phyloP scores from a whole-genome alignment of 2,329 filamentous ascomycete genomes.

The Aspergillus pseudonomiae region DNA sequence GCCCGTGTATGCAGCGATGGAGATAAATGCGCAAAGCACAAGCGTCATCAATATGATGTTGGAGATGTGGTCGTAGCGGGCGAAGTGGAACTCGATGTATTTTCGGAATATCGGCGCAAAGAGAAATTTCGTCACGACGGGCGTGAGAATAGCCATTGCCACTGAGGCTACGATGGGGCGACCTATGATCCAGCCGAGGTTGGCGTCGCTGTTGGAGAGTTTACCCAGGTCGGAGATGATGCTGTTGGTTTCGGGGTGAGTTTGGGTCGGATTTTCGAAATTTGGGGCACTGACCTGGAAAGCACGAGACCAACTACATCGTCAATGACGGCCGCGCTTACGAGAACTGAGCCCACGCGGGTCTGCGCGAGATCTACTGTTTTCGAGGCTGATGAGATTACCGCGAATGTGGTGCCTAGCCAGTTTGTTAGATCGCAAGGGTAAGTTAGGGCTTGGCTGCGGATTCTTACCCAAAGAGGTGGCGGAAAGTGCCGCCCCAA shows the following conservation, averaged over 20 bases:
- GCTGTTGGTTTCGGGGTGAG: slow-evolving; percentile 13
- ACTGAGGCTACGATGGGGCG: slow-evolving; percentile 43
- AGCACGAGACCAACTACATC: slow-evolving; percentile 51
- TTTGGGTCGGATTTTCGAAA: background rate
- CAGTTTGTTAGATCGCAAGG: background rate
- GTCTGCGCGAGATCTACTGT: slow-evolving; percentile 48
- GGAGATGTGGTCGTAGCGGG: slow-evolving; percentile 36
- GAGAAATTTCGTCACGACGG: slow-evolving; percentile 41
- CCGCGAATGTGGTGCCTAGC: slow-evolving; percentile 34
- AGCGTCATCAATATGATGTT: slow-evolving; percentile 41
- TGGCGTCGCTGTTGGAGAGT: slow-evolving; percentile 23
- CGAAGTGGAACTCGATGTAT: slow-evolving; percentile 39
- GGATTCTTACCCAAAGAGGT: slow-evolving; percentile 29
- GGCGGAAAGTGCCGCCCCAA: slow-evolving; percentile 33
- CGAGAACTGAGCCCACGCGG: slow-evolving; percentile 48
- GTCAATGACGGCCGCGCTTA: slow-evolving; percentile 52
- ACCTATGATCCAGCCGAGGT: slow-evolving; percentile 43
- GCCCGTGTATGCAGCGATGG: slow-evolving; percentile 40
- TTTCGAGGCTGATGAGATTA: slow-evolving; percentile 33
- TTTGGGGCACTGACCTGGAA: slow-evolving; percentile 22
- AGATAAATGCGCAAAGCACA: slow-evolving; percentile 35
- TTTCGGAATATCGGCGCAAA: slow-evolving; percentile 43
- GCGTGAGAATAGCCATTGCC: slow-evolving; percentile 39
- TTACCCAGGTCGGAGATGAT: slow-evolving; percentile 38
- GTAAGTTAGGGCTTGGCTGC: background rate